Percentiles rank a stretch among this genome's conserved stretches.
Evolutionary conservation across 225 moss, liverwort and hornwort genomes (phyloP).

Genomic region (Pseudisothecium myosuroides): DNA sequence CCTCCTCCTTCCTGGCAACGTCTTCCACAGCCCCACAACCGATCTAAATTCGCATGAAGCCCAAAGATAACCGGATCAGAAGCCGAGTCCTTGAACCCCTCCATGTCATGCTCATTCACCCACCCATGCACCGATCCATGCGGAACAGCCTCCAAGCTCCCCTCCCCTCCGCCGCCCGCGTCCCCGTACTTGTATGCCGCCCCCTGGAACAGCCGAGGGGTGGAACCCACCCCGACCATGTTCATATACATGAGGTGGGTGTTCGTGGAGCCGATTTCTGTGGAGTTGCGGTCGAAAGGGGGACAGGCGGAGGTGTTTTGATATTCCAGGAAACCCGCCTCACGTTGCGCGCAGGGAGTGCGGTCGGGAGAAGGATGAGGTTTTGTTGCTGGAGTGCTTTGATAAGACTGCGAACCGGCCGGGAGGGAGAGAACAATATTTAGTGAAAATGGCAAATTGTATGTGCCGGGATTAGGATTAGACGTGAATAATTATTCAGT

Average conservation of each 20-base stretch:
- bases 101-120: background rate
- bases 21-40: constrained; percentile 17
- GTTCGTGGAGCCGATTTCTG: background rate
- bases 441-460: background rate
- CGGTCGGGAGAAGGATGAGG: background rate
- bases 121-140: background rate
- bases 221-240: background rate
- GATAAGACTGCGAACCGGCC: background rate
- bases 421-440: background rate
- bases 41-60: constrained; percentile 4
- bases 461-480: background rate
- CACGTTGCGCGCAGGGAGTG: background rate
- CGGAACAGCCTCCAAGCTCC: background rate
- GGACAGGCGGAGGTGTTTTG: background rate
- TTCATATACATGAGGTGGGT: background rate
- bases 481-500: background rate
- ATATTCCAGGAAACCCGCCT: background rate
- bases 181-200: background rate
- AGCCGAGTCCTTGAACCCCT: background rate
- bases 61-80: background rate
- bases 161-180: background rate
- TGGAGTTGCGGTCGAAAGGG: background rate
- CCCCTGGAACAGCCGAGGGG: background rate
- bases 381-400: background rate
- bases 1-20: background rate